A percentile compares a stretch with the other conserved stretches of the same genome.
Evolutionary conservation across 1,284 basidiomycete genomes (phyloP).

Genomic region (Ganoderma meredithae): DNA sequence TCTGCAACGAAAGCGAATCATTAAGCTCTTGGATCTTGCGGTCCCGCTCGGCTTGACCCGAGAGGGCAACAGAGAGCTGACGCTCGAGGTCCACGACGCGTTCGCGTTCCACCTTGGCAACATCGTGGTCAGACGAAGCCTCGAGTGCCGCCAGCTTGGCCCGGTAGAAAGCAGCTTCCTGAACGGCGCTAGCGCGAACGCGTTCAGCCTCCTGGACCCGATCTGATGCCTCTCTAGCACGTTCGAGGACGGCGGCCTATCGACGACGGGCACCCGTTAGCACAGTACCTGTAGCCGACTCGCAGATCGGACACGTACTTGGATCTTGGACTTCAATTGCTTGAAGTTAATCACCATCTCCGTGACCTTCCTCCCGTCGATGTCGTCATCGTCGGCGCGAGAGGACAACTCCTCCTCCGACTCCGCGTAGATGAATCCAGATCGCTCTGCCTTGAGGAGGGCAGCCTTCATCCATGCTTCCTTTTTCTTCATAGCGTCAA

Average conservation of each 20-base stretch:
- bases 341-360: constrained; percentile 88
- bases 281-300: not conserved
- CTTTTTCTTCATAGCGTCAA: constrained; percentile 80
- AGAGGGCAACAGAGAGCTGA: constrained; percentile 72
- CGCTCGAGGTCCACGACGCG: constrained; percentile 84
- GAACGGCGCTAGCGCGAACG: constrained; percentile 80
- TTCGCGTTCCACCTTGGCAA: constrained; percentile 76
- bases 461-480: constrained; percentile 90
- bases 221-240: constrained; percentile 81
- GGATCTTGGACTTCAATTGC: constrained; percentile 87
- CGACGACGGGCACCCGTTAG: constrained; percentile 12
- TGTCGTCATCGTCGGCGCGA: constrained; percentile 45
- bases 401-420: constrained; percentile 49
- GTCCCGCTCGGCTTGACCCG: constrained; percentile 73
- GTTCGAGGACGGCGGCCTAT: constrained; percentile 76
- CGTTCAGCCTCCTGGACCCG: constrained; percentile 85
- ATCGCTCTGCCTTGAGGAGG: constrained; percentile 77
- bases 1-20: constrained; percentile 79
- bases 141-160: constrained; percentile 93
- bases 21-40: constrained; percentile 77
- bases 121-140: constrained; percentile 68
- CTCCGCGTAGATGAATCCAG: constrained; percentile 81
- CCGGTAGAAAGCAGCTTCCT: constrained; percentile 97
- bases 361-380: constrained; percentile 56
- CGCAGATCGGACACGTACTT: constrained; percentile 62